Evolutionary conservation across 352 stramenopile genomes (phyloP), one percentile per base, ranked within the genome.

Genomic region (Globisporangium canariense): DNA sequence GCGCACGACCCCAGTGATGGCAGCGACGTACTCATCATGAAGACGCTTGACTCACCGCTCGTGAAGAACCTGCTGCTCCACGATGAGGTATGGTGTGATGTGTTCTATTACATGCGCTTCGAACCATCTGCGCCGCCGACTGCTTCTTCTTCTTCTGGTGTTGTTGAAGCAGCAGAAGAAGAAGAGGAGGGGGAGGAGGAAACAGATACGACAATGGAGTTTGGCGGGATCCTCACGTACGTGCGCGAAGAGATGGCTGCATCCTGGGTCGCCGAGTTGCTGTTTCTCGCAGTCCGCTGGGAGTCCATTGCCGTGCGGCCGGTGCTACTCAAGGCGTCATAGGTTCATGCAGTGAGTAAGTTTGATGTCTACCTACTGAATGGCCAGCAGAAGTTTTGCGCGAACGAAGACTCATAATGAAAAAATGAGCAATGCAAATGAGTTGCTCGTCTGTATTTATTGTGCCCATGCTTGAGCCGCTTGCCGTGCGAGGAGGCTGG

Each of bases 81-180:
- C 18, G 64, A 82, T 50, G 77, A 90, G 60, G 43, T 70, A 32
- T 90, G 78, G 78, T 85, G 75, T 67, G 75, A 90, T 52, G 78
- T 88, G 54, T 86, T 86, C 65, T 89, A 89, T 62, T 89, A 77
- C 76, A 77, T 85, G 66, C 71, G 77, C 52, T 81, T 83, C 52
- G 58, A 73, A 13, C 69, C 46, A 28, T 60, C 34, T 47, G 14
- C 6, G 20, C 41, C 51, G 16, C 8, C 25, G 20, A 28, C 25
- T 28, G 25, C 25, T 28, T 28, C 25, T 28, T 28, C 25, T 28
- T 28, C 25, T 28, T 28, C 25, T 28, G 25, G 25, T 28, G 25
- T 28, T 28, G 49, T 45, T 18, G 57, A 47, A n/a, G 53, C 41
- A 34, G 25, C 25, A 60, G 49, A 18, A 3, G 45, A 34, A 18